Evolutionary conservation across 805 yeast genomes (phyloP).

Genomic region (Grigorovia jiainica): DNA sequence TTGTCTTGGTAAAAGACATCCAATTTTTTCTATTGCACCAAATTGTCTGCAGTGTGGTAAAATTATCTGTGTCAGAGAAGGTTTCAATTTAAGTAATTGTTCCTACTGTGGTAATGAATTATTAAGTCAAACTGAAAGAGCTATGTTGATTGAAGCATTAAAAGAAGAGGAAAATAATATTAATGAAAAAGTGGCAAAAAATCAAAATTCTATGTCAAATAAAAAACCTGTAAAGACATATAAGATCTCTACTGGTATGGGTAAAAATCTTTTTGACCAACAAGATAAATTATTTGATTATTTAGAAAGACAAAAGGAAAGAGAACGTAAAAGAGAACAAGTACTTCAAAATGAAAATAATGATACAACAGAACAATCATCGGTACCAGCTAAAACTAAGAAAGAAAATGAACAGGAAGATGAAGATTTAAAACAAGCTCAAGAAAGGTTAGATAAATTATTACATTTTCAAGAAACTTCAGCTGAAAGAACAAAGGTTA

Average conservation of each 20-base stretch:
- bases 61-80: conserved; percentile 83
- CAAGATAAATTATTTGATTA: conserved; percentile 56
- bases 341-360: conserved; percentile 19
- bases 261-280: conserved; percentile 55
- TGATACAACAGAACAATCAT: too few species aligned
- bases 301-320: conserved; percentile 41
- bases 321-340: conserved; percentile 30
- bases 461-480: conserved; percentile 77
- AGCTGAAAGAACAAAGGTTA: conserved; percentile 82
- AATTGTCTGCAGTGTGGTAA: conserved; percentile 93
- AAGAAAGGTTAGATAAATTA: conserved; percentile 60
- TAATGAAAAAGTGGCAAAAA: conserved; percentile 9
- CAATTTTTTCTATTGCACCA: conserved; percentile 81
- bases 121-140: conserved; percentile 51
- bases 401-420: conserved; percentile 30
- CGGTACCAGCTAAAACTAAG: too few species aligned
- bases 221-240: conserved; percentile 32
- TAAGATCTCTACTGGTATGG: conserved; percentile 51
- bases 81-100: conserved; percentile 68
- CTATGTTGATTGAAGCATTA: conserved; percentile 44
- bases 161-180: conserved; percentile 43
- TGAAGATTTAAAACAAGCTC: conserved; percentile 58
- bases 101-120: conserved; percentile 68
- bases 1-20: conserved; percentile 84
- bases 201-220: conserved; percentile 11